These are phyloP conservation scores for Sphaerobolus stellatus DNA, from an alignment of 1,284 basidiomycete species.

Conservation along the genomic window DNA sequence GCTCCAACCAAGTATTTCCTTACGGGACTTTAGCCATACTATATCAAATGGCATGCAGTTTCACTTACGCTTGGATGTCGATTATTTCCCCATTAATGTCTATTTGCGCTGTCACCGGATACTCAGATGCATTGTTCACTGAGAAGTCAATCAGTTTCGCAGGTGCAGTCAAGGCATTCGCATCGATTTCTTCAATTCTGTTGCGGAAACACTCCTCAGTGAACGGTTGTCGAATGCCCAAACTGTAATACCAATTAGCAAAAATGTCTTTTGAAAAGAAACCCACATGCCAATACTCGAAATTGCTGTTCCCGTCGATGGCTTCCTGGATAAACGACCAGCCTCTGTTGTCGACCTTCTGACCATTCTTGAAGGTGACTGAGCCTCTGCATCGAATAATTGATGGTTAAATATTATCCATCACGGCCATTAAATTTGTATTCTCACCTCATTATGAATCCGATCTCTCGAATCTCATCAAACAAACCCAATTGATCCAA, in stretches of 20 bases:
- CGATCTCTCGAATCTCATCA: not conserved
- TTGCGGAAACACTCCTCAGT: conserved; percentile 2
- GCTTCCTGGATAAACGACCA: conserved; percentile 7
- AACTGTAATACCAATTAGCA: not conserved
- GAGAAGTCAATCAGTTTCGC: conserved; percentile 2
- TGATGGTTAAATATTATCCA: not conserved
- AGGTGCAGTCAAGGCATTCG: not conserved
- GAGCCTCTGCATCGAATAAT: not conserved
- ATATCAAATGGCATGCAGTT: no score
- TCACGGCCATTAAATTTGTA: not conserved
- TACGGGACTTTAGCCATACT: not conserved
- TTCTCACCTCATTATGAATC: conserved; percentile 3
- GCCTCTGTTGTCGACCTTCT: not conserved
- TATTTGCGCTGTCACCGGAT: conserved; percentile 1
- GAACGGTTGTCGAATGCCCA: conserved; percentile 8
- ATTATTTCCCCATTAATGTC: not conserved
- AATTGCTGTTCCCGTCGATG: conserved; percentile 3
- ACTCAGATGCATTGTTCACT: not conserved
- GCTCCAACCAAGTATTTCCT: conserved; percentile 13
- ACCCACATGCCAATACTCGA: conserved; percentile 1
- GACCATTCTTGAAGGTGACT: not conserved
- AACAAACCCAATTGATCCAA: conserved; percentile 10
- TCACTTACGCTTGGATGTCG: not conserved
- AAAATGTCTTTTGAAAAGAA: not conserved
- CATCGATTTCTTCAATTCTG: not conserved